Percentiles rank a stretch among this genome's conserved stretches.
Conservation (phyloP, 2,329 filamentous ascomycete genomes). For the Penicillium sp. region DNA sequence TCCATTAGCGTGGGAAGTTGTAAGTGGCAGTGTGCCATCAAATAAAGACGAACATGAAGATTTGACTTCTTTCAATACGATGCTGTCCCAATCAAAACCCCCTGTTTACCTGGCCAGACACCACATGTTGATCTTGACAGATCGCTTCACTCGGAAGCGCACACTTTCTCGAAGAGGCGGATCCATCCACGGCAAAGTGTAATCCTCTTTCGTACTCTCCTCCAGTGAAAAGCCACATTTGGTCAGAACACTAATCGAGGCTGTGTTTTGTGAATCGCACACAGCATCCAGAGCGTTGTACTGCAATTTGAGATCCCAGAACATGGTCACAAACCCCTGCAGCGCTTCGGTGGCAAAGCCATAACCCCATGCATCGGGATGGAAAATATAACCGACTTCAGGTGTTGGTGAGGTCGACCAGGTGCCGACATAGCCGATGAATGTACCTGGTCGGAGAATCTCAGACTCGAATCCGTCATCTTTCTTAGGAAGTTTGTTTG, state of each 20-base stretch:
- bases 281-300: conserved; percentile 3
- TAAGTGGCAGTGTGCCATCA: neutral
- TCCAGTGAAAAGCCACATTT: conserved; percentile 11
- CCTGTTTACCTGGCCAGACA: neutral
- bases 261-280: conserved; percentile 8
- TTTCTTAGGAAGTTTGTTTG: neutral
- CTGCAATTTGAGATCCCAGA: conserved; percentile 4
- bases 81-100: neutral
- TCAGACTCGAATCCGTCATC: neutral
- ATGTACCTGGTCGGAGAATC: conserved; percentile 2
- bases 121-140: neutral
- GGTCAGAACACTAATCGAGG: conserved; percentile 3
- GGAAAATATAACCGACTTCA: conserved; percentile 15
- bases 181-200: conserved; percentile 11
- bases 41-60: neutral
- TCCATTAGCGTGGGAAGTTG: neutral
- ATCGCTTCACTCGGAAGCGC: neutral
- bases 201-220: conserved; percentile 2
- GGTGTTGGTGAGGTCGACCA: conserved; percentile 8
- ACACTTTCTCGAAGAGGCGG: conserved; percentile 6
- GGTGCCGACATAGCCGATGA: conserved; percentile 15
- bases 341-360: conserved; percentile 18
- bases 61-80: neutral
- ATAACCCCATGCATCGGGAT: conserved; percentile 14
- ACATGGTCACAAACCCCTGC: conserved; percentile 8